Conservation (phyloP, 352 stramenopile species). For the Pythium folliculosum region DNA sequence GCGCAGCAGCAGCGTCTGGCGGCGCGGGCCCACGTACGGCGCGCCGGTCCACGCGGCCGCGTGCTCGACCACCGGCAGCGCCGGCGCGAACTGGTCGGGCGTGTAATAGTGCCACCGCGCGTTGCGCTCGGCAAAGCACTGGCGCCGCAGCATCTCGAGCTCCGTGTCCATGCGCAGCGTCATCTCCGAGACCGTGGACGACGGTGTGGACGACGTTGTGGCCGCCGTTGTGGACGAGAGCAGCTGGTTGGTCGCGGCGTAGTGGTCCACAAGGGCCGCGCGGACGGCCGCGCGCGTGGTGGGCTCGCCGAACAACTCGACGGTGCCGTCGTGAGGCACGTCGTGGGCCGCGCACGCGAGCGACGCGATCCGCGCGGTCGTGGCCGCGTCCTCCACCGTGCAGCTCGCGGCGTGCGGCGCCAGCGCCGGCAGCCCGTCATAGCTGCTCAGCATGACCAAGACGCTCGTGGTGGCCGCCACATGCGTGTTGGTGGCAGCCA, state of each 20-base stretch:
- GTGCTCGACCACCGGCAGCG: too few species aligned
- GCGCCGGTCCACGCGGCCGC: slow-evolving; percentile 40
- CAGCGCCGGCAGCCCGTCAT: slow-evolving; percentile 29
- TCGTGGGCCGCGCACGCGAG: background rate
- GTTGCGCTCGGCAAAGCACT: slow-evolving; percentile 80
- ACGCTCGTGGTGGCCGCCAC: slow-evolving; percentile 1
- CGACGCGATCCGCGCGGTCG: slow-evolving; percentile 5
- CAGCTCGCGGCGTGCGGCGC: slow-evolving; percentile 21
- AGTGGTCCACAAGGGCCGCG: slow-evolving; percentile 42
- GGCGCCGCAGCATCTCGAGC: slow-evolving; percentile 66
- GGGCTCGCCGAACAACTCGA: slow-evolving; percentile 18
- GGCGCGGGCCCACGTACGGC: slow-evolving; percentile 39
- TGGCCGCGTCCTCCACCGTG: background rate
- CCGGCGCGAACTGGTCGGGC: slow-evolving; percentile 35
- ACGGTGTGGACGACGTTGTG: too few species aligned
- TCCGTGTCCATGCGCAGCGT: slow-evolving; percentile 79
- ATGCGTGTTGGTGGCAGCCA: background rate
- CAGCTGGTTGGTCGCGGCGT: slow-evolving; percentile 41
- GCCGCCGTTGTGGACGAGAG: background rate
- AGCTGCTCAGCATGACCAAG: slow-evolving; percentile 26
- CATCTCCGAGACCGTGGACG: slow-evolving; percentile 50
- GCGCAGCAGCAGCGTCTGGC: slow-evolving; percentile 39
- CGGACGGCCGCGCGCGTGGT: slow-evolving; percentile 41
- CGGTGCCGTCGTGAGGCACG: slow-evolving; percentile 9
- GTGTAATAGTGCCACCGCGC: slow-evolving; percentile 56